A percentile compares a stretch with the other conserved stretches of the same genome.
These are phyloP conservation scores for Mrakiaceae sp. DNA, from an alignment of 1,284 basidiomycete genomes.

Conservation along the genomic window DNA sequence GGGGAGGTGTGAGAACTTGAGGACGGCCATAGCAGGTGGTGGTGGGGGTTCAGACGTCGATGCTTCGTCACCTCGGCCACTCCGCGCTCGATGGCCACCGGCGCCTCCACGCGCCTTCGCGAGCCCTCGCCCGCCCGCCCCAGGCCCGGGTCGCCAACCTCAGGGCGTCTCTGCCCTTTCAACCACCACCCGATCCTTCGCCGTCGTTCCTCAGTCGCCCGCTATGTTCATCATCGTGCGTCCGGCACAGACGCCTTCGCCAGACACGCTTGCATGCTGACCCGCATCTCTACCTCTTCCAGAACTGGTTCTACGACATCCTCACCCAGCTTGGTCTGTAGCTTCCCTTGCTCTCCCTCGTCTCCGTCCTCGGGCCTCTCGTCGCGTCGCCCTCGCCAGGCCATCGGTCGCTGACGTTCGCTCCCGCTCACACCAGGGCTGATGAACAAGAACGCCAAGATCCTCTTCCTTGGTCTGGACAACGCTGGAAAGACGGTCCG, in stretches of 20 bases:
- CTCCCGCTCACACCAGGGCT: conserved; percentile 49
- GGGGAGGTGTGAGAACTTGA: conserved; percentile 25
- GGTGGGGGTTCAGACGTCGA: too few species aligned
- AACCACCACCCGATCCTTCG: too few species aligned
- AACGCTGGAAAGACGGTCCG: conserved; percentile 98
- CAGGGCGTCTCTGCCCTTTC: too few species aligned
- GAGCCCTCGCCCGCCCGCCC: too few species aligned
- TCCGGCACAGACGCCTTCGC: background rate
- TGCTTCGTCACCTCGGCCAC: too few species aligned
- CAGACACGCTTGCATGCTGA: background rate
- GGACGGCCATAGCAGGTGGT: background rate
- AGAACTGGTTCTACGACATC: conserved; percentile 90
- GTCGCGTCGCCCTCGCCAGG: background rate
- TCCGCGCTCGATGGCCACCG: too few species aligned
- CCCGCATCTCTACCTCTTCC: background rate
- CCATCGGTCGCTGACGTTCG: conserved; percentile 6
- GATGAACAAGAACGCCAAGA: conserved; percentile 98
- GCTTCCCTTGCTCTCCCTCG: background rate
- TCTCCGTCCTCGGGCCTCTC: background rate
- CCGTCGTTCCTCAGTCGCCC: background rate
- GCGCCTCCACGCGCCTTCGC: too few species aligned
- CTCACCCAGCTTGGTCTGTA: conserved; percentile 74
- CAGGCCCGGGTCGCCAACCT: too few species aligned
- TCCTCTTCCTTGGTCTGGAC: conserved; percentile 96
- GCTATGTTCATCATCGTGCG: conserved; percentile 22